A percentile compares a stretch with the other conserved stretches of the same genome.
Conservation (phyloP, 2,329 filamentous ascomycete genomes). For the Diaporthe citri region DNA sequence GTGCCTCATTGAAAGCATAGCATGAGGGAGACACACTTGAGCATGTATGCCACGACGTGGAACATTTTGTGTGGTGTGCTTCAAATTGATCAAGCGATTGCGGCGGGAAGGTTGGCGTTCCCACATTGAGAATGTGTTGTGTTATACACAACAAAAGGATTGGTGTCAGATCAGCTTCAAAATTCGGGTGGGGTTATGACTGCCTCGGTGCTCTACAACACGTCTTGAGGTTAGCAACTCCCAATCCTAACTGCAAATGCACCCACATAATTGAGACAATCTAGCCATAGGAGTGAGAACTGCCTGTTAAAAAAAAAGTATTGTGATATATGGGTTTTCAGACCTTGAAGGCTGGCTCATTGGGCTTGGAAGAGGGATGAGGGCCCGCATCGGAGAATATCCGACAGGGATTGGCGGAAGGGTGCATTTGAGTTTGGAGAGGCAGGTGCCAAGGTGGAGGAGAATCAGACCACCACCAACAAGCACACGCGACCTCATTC, state of each 20-base stretch:
- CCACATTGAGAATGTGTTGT: no score
- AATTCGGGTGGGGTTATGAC: no score
- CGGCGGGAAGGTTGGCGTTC: not conserved
- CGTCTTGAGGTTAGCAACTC: not conserved
- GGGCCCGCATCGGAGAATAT: not conserved
- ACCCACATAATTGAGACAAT: not conserved
- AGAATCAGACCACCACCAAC: conserved; percentile 25
- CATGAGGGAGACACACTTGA: not conserved
- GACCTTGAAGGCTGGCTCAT: not conserved
- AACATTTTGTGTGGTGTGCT: not conserved
- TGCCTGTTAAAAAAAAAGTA: not conserved
- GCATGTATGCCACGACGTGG: not conserved
- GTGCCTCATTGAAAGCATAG: not conserved
- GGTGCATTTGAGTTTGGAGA: conserved; percentile 19
- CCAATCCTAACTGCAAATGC: not conserved
- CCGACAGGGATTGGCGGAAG: not conserved
- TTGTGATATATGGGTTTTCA: no score
- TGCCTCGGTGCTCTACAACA: not conserved
- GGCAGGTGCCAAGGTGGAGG: conserved; percentile 7
- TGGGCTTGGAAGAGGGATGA: not conserved
- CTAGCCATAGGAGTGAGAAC: not conserved
- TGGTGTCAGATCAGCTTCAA: not conserved
- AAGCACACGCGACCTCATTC: conserved; percentile 9
- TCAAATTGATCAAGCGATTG: not conserved
- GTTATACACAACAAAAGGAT: not conserved